Conservation (phyloP, 1,139 yeast genomes). For the Taphrina deformans region DNA sequence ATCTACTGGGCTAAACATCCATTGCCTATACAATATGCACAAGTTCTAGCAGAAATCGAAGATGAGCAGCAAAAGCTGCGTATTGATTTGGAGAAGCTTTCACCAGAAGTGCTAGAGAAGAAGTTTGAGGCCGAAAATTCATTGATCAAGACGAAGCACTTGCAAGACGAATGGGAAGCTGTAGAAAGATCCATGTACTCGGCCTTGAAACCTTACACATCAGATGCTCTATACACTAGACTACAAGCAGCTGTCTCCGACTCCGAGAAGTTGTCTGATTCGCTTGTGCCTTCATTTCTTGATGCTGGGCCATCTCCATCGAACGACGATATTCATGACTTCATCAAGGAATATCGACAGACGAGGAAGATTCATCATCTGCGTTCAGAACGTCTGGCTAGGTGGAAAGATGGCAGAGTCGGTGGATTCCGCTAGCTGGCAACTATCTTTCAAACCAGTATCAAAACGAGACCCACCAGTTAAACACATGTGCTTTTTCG, state of each 20-base stretch:
- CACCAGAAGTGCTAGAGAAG: not conserved
- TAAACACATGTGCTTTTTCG: no score
- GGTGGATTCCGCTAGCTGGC: slow-evolving; percentile 48
- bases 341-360: slow-evolving; percentile 52
- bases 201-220: slow-evolving; percentile 47
- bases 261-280: slow-evolving; percentile 46
- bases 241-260: slow-evolving; percentile 44
- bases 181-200: slow-evolving; percentile 49
- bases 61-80: slow-evolving; percentile 24
- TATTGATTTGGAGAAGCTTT: slow-evolving; percentile 6
- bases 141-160: slow-evolving; percentile 37
- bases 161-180: slow-evolving; percentile 44
- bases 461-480: no score
- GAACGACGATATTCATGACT: slow-evolving; percentile 42
- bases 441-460: no score
- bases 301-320: slow-evolving; percentile 38
- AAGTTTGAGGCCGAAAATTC: slow-evolving; percentile 17
- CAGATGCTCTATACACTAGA: slow-evolving; percentile 43
- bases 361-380: slow-evolving; percentile 57
- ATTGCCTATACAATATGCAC: slow-evolving; percentile 11
- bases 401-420: slow-evolving; percentile 69
- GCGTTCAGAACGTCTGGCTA: slow-evolving; percentile 58
- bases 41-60: slow-evolving; percentile 28
- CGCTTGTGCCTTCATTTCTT: slow-evolving; percentile 45
- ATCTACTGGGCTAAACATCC: slow-evolving; percentile 37